A percentile compares a stretch with the other conserved stretches of the same genome.
These are phyloP conservation scores for Pichia pseudocactophila DNA, from an alignment of 805 yeast genomes.

Conservation along the genomic window DNA sequence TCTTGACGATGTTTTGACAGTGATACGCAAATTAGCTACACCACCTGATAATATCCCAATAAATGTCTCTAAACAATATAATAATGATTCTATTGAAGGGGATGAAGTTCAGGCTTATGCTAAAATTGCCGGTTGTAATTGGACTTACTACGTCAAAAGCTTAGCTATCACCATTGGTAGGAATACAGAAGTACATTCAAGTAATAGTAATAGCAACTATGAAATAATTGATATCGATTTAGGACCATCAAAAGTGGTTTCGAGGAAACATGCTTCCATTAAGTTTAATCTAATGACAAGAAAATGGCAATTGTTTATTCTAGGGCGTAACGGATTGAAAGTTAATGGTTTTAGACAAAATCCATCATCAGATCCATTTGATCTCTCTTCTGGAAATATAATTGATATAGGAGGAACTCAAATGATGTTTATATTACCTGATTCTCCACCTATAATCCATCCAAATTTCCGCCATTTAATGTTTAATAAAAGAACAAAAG, in stretches of 20 bases:
- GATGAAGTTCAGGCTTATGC: constrained; percentile 96
- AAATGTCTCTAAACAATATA: constrained; percentile 59
- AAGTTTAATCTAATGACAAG: constrained; percentile 66
- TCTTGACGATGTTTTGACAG: constrained; percentile 60
- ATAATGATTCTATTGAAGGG: constrained; percentile 62
- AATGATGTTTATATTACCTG: constrained; percentile 98
- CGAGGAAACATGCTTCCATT: constrained; percentile 82
- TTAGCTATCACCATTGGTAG: constrained; percentile 79
- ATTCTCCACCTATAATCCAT: constrained; percentile 65
- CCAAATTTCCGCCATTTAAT: constrained; percentile 35
- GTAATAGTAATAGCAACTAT: neutral
- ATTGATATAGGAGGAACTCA: constrained; percentile 95
- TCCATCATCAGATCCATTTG: constrained; percentile 36
- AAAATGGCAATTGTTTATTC: constrained; percentile 76
- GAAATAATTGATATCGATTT: constrained; percentile 67
- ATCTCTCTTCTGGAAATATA: constrained; percentile 78
- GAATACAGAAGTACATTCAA: constrained; percentile 41
- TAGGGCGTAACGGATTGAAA: constrained; percentile 90
- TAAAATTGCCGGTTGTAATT: constrained; percentile 81
- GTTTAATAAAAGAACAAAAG: constrained; percentile 17
- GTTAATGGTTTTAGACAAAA: constrained; percentile 60
- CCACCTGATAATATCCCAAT: constrained; percentile 62
- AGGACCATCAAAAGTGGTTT: constrained; percentile 96
- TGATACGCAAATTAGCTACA: constrained; percentile 55
- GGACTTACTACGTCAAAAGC: constrained; percentile 90